Percentiles rank a stretch among this genome's conserved stretches.
Evolutionary conservation across 768 basidiomycete genomes (phyloP).

Genomic region (Kondoa malvinella): DNA sequence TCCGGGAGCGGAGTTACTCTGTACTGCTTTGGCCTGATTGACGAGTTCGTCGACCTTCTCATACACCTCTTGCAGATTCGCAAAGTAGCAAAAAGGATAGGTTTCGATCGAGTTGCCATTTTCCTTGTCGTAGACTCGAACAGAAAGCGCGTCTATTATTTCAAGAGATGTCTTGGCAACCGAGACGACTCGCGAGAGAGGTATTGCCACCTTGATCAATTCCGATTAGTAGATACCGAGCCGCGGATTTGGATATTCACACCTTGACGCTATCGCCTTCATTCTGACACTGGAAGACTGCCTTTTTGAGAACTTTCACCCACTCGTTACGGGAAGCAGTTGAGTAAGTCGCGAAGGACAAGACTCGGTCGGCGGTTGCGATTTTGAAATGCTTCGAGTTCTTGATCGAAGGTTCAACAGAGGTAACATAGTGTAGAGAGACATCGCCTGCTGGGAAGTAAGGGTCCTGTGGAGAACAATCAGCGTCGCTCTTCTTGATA

Average conservation of each 20-base stretch:
- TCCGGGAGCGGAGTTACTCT: no score
- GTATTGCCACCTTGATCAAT: conserved; percentile 61
- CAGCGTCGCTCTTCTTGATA: conserved; percentile 4
- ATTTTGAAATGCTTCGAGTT: conserved; percentile 52
- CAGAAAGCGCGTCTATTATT: conserved; percentile 64
- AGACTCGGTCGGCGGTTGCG: conserved; percentile 60
- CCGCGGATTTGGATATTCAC: neutral
- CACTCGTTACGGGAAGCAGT: conserved; percentile 75
- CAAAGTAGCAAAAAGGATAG: conserved; percentile 72
- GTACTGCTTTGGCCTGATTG: neutral
- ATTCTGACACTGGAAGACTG: conserved; percentile 91
- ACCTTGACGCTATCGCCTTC: conserved; percentile 92
- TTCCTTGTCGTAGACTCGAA: conserved; percentile 55
- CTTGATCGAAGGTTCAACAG: conserved; percentile 63
- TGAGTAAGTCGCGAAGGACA: conserved; percentile 59
- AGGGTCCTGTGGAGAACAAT: conserved; percentile 50
- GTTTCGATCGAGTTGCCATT: conserved; percentile 55
- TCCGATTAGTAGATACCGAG: conserved; percentile 1
- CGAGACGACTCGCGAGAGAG: conserved; percentile 72
- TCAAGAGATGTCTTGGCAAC: conserved; percentile 82
- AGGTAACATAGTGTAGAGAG: conserved; percentile 81
- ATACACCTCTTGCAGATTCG: conserved; percentile 55
- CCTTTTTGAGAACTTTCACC: conserved; percentile 81
- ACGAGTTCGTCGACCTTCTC: conserved; percentile 50
- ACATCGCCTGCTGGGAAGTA: conserved; percentile 94